Base-by-base conservation (phyloP, 768 basidiomycete species). In the Tylopilus sp. region DNA sequence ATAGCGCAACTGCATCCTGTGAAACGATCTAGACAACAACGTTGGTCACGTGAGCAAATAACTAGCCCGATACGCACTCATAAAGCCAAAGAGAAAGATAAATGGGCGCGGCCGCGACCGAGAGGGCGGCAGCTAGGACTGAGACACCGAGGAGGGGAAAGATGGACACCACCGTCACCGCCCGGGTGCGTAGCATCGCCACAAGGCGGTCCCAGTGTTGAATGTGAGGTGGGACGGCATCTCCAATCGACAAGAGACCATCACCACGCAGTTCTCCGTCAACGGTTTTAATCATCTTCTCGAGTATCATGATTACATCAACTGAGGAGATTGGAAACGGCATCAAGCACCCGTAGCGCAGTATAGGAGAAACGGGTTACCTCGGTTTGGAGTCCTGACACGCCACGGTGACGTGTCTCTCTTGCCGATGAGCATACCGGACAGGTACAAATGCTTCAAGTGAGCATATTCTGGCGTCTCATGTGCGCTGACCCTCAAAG, bases 121-220 rank as follows among this genome's bases (percentile, higher is more conserved):
- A 47, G 4, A 51, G 55, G 11, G 58, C 51, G 31, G 57, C 15
- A 2, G 55, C 60, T 10, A 64, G 35, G 0, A 40, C 45, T 1
- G 62, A 64, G 18, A 62, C 52, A 6, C 62, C 63, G 3, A 65
- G 42, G 4, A 57, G 2, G n/a, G 62, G 57, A 20, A 64, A 40
- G 35, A 53, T n/a, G 2, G 50, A 45, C 7, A 56, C 22, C 3
- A 18, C 46, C 2, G 20, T 33, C 13, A 59, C 46, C 4, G 41
- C 2, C 40, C 38, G 42, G 11, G 51, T 33, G 22, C 52, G 48
- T 20, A 59, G 17, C 6, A 54, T 1, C 11, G 22, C 21, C 10
- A 33, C 17, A 15, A 31, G 31, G 31, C 61, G 51, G 28, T 57
- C 10, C 61, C 61, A 63, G 15, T 63, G 61, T 18, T 31, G 31